A percentile compares a stretch with the other conserved stretches of the same genome.
These are phyloP conservation scores for Candida tropicalis DNA, from an alignment of 1,139 yeast species.

Conservation along the genomic window DNA sequence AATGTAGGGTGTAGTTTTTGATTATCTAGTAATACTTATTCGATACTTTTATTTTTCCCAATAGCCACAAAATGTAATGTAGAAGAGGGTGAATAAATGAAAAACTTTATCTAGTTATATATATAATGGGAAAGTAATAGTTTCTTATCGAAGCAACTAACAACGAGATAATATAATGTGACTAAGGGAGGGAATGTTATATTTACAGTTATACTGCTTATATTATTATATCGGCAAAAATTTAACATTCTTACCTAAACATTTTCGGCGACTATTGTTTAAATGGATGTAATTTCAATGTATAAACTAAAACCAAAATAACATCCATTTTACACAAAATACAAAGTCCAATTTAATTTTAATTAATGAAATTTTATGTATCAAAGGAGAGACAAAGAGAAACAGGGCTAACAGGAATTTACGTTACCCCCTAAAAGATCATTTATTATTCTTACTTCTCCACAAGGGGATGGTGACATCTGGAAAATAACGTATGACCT, in stretches of 20 bases:
- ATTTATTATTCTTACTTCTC: too few species aligned
- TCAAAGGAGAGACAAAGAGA: background rate
- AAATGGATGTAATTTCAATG: background rate
- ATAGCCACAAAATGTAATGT: background rate
- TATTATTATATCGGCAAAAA: background rate
- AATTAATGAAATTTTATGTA: background rate
- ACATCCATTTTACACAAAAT: background rate
- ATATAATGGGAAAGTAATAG: background rate
- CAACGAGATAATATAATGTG: too few species aligned
- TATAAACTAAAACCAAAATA: background rate
- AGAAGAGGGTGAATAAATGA: background rate
- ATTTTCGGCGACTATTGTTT: background rate
- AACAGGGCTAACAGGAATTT: too few species aligned
- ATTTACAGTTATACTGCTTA: background rate
- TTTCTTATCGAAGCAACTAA: background rate
- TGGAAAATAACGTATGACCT: too few species aligned
- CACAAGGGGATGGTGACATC: too few species aligned
- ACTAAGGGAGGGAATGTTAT: background rate
- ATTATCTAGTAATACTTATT: too few species aligned
- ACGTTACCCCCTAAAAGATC: too few species aligned
- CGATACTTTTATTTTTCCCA: too few species aligned
- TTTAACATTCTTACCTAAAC: background rate
- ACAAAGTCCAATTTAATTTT: too few species aligned
- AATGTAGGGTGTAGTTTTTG: too few species aligned
- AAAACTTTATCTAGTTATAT: background rate